These are phyloP conservation scores for Mycosphaerelloides madeirae DNA, from an alignment of 2,329 filamentous ascomycete genomes.

Conservation along the genomic window DNA sequence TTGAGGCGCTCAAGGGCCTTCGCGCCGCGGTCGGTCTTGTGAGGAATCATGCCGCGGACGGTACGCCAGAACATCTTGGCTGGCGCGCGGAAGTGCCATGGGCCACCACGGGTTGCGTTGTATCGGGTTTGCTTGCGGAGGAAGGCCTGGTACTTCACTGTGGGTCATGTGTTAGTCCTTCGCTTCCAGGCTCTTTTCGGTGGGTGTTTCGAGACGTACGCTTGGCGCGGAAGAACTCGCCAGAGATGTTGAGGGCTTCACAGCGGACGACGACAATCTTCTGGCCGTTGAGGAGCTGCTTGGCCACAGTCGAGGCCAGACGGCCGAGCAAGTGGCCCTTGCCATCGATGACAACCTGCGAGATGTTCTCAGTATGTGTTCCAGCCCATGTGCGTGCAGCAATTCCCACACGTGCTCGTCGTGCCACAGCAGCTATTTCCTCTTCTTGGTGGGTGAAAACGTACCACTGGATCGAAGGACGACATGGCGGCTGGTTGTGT, in stretches of 20 bases:
- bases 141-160: conserved; percentile 99
- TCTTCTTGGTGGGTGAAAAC: conserved; percentile 30
- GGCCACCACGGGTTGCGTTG: conserved; percentile 99
- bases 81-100: conserved; percentile 99
- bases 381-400: conserved; percentile 2
- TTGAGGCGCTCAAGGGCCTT: conserved; percentile 97
- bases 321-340: conserved; percentile 99
- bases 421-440: too few relatives aligned
- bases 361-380: conserved; percentile 14
- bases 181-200: not conserved
- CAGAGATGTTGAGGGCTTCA: conserved; percentile 99
- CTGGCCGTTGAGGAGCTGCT: conserved; percentile 98
- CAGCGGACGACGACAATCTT: conserved; percentile 99
- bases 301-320: conserved; percentile 95
- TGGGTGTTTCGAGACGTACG: conserved; percentile 63
- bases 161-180: conserved; percentile 30
- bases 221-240: conserved; percentile 99
- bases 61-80: conserved; percentile 99
- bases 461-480: conserved; percentile 62
- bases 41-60: conserved; percentile 99
- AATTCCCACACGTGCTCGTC: not conserved
- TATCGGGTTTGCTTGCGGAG: conserved; percentile 99
- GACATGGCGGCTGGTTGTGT: conserved; percentile 52
- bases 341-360: conserved; percentile 96
- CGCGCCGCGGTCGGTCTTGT: conserved; percentile 98